Evolutionary conservation across 345 rosid species (phyloP).

Genomic region (Rhodamnia rubescens): DNA sequence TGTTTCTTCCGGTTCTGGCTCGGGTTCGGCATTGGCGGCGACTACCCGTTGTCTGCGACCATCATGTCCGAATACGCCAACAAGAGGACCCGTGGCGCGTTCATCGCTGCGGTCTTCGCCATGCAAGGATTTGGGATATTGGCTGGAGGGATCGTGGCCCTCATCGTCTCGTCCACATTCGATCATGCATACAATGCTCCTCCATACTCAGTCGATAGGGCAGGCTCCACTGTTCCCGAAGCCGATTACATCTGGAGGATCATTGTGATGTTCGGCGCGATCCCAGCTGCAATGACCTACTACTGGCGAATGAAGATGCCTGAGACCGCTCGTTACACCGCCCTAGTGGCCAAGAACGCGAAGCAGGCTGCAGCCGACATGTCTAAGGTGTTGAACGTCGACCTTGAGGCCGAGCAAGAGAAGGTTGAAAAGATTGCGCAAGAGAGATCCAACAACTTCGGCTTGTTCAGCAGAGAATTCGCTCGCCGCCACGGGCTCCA

Average conservation of each 20-base stretch:
- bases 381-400: constrained; percentile 32
- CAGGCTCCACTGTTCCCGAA: constrained; percentile 7
- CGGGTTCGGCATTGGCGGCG: constrained; percentile 84
- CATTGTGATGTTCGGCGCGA: constrained; percentile 20
- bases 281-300: constrained; percentile 23
- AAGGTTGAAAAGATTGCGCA: not conserved
- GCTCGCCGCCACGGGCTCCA: constrained; percentile 24
- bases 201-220: not conserved
- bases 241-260: constrained; percentile 36
- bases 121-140: constrained; percentile 86
- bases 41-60: constrained; percentile 81
- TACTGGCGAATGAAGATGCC: constrained; percentile 37
- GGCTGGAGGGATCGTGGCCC: constrained; percentile 47
- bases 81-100: constrained; percentile 66
- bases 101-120: constrained; percentile 66
- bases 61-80: constrained; percentile 87
- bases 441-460: constrained; percentile 1
- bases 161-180: constrained; percentile 13
- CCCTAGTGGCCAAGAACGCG: constrained; percentile 34
- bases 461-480: constrained; percentile 25
- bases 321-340: constrained; percentile 30
- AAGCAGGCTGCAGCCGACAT: constrained; percentile 36
- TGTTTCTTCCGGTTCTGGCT: constrained; percentile 92
- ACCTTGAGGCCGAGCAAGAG: constrained; percentile 25
- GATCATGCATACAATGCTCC: constrained; percentile 3